Percentiles rank a stretch among this genome's conserved stretches.
Conservation (phyloP, 208 protist genomes). For the Naegleria fowleri region DNA sequence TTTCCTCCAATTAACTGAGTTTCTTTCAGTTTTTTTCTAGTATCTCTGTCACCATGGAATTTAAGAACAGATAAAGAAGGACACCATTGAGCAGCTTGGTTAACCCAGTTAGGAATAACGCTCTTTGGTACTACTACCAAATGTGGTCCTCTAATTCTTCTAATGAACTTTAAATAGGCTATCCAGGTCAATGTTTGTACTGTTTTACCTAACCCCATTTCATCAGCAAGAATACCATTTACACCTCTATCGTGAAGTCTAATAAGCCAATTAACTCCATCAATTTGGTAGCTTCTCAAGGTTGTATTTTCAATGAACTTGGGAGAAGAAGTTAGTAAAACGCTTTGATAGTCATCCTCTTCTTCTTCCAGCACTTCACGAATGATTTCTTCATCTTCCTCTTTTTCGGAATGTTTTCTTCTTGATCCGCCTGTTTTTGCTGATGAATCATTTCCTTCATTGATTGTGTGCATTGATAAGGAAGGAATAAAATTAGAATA, state of each 20-base stretch:
- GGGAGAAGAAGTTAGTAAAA: neutral
- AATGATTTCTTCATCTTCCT: conserved; percentile 29
- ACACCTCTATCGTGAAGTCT: conserved; percentile 86
- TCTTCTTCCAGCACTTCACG: neutral
- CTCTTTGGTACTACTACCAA: conserved; percentile 91
- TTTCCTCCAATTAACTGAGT: conserved; percentile 30
- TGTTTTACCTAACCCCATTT: conserved; percentile 35
- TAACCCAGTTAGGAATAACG: conserved; percentile 95
- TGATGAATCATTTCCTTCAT: neutral
- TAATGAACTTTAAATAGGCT: conserved; percentile 76
- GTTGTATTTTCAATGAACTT: conserved; percentile 43
- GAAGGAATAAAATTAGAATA: conserved; percentile 16
- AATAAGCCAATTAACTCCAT: conserved; percentile 97
- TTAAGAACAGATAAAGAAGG: conserved; percentile 79
- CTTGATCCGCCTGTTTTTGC: neutral
- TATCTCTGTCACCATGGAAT: conserved; percentile 86
- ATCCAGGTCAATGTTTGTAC: conserved; percentile 93
- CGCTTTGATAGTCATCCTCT: neutral
- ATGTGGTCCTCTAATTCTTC: conserved; percentile 83
- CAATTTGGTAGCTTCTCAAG: conserved; percentile 93
- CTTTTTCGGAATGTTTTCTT: neutral
- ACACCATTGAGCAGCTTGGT: conserved; percentile 90
- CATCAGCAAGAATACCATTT: conserved; percentile 97
- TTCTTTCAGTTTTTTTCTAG: conserved; percentile 64
- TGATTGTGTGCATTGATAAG: neutral